Base-by-base conservation (phyloP, 305 asterid genomes). In the Ilex paraguariensis region DNA sequence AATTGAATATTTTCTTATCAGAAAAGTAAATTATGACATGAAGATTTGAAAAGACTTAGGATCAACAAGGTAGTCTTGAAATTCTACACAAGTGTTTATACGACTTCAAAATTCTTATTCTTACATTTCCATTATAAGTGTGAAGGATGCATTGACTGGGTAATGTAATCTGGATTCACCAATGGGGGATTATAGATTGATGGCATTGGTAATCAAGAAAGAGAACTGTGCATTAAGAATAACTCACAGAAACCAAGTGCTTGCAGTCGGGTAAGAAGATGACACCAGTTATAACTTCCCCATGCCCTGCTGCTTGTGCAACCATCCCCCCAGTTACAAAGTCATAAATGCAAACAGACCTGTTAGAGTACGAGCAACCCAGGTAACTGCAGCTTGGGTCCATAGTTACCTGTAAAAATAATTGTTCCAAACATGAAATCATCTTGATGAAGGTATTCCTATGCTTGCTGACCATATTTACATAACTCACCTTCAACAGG, bases 171-270 rank as follows among this genome's bases (percentile, higher is more conserved):
- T 36, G 42, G 42, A 5, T 36, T 36, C 42, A 36, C 42, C 9
- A 3, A 36, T 36, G 7, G 42, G 42, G 42, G 42, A 8, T 0
- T 3, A 36, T 8, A 4, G 42, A 36, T 4, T 36, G 9, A 21
- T 21, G 6, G 42, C 9, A 36, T 36, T 4, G 6, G 42, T 36
- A 36, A 8, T 36, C 42, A 36, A 8, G 7, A 36, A 53, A 45
- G 42, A 15, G 45, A 66, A 54, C 30, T 6, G 7, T 3, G 52
- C 33, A 17, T n/a, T 13, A 49, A 58, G 44, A 49, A 63, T 13
- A 42, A 79, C 94, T 83, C 69, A 85, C 94, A 54, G 94, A 81
- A 62, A 74, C 86, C 48, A 85, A 77, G 73, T 74, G 94, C 70
- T 68, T 73, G 86, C 83, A 79, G 74, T 85, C 88, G 10, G 90